Conservation (phyloP, 352 stramenopile genomes). For the Phytophthora foliorum region DNA sequence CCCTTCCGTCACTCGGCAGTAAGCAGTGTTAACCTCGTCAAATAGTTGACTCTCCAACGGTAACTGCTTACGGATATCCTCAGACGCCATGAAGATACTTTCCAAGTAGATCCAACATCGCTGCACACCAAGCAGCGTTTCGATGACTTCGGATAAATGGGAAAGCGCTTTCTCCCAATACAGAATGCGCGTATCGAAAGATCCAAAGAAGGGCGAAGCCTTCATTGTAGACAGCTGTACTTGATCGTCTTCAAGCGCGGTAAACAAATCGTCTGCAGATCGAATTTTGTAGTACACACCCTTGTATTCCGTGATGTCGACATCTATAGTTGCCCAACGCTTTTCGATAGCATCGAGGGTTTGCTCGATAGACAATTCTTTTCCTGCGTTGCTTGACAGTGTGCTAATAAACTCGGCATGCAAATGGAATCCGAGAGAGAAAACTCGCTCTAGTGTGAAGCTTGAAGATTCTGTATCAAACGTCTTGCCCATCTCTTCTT, state of each 20-base stretch:
- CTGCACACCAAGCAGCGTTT: constrained; percentile 91
- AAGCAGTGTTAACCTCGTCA: constrained; percentile 88
- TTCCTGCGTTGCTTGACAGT: constrained; percentile 91
- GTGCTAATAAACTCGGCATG: constrained; percentile 94
- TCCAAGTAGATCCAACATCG: constrained; percentile 97
- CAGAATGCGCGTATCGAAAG: constrained; percentile 91
- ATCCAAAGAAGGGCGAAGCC: constrained; percentile 93
- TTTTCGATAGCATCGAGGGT: constrained; percentile 88
- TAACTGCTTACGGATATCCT: constrained; percentile 96
- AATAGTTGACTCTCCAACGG: constrained; percentile 89
- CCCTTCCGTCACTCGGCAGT: constrained; percentile 74
- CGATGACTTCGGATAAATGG: constrained; percentile 92
- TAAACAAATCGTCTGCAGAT: constrained; percentile 92
- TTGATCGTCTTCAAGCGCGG: constrained; percentile 92
- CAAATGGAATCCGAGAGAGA: constrained; percentile 89
- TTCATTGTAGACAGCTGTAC: constrained; percentile 95
- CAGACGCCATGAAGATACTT: constrained; percentile 95
- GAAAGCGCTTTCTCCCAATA: constrained; percentile 91
- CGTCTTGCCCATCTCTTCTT: constrained; percentile 88
- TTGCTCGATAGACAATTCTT: constrained; percentile 94
- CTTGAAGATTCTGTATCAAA: constrained; percentile 81
- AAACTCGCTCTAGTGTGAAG: constrained; percentile 90
- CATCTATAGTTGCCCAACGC: constrained; percentile 88
- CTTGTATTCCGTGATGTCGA: constrained; percentile 95
- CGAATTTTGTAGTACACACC: constrained; percentile 94